A percentile compares a stretch with the other conserved stretches of the same genome.
phyloP scores from a whole-genome alignment of 768 basidiomycete species.

The Russula compacta region DNA sequence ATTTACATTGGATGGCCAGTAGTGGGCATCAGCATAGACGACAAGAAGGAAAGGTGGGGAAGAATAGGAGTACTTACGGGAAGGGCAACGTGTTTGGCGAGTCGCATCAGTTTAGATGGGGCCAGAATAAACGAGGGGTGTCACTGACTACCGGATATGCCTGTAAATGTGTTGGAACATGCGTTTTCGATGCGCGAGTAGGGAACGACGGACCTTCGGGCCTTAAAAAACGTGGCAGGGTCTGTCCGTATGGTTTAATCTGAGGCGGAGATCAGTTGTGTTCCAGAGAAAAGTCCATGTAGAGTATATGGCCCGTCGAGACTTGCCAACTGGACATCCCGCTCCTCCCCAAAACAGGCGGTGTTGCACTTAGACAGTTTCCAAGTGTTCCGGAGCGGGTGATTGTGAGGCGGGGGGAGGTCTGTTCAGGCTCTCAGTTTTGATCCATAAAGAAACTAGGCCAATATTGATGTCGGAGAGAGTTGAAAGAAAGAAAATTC shows the following conservation, averaged over 20 bases:
- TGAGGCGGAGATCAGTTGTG: slow-evolving; percentile 64
- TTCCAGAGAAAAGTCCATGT: slow-evolving; percentile 35
- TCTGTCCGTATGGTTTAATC: slow-evolving; percentile 67
- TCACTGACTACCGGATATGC: slow-evolving; percentile 65
- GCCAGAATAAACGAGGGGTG: slow-evolving; percentile 68
- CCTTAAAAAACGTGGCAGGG: slow-evolving; percentile 58
- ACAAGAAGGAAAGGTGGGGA: too few species aligned
- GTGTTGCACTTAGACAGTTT: slow-evolving; percentile 39
- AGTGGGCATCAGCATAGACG: too few species aligned
- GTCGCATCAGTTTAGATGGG: slow-evolving; percentile 66
- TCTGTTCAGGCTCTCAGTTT: slow-evolving; percentile 28
- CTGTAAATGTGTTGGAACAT: slow-evolving; percentile 25
- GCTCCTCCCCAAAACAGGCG: slow-evolving; percentile 49
- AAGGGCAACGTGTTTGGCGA: slow-evolving; percentile 45
- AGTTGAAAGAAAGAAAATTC: slow-evolving; percentile 1
- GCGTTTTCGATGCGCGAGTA: not conserved
- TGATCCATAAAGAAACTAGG: not conserved
- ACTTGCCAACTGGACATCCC: slow-evolving; percentile 29
- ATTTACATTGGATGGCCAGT: too few species aligned
- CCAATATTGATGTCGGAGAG: slow-evolving; percentile 11
- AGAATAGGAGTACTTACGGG: too few species aligned
- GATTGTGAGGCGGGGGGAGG: slow-evolving; percentile 41
- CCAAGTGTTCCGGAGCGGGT: slow-evolving; percentile 40
- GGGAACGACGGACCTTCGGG: slow-evolving; percentile 43
- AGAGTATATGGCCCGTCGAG: slow-evolving; percentile 53